These are phyloP conservation scores for Penicillium sp. DNA, from an alignment of 2,329 filamentous ascomycete genomes.

Conservation along the genomic window DNA sequence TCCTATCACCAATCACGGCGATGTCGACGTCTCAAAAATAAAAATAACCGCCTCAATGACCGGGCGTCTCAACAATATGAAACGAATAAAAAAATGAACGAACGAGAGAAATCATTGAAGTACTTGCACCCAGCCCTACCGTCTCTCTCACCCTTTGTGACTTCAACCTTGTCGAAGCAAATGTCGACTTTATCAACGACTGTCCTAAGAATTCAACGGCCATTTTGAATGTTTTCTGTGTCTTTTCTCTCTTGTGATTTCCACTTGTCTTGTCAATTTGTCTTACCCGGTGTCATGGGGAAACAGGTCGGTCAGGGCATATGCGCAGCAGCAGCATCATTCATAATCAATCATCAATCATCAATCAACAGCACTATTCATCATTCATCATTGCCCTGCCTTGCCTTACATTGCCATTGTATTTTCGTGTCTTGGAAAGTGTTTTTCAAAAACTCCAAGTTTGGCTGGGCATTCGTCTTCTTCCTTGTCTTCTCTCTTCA, in stretches of 20 bases:
- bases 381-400: slow-evolving; percentile 17
- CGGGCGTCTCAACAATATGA: background rate
- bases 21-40: background rate
- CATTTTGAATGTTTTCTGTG: slow-evolving; percentile 12
- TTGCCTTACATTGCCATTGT: background rate
- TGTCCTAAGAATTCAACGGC: slow-evolving; percentile 12
- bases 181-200: slow-evolving; percentile 13
- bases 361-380: slow-evolving; percentile 12
- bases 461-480: background rate
- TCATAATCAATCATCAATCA: slow-evolving; percentile 14
- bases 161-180: slow-evolving; percentile 11
- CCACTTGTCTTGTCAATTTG: slow-evolving; percentile 11
- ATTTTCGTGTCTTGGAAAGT: background rate
- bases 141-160: slow-evolving; percentile 2
- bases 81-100: background rate
- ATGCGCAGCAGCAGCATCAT: slow-evolving; percentile 18
- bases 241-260: slow-evolving; percentile 6
- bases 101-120: background rate
- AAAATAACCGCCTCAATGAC: background rate
- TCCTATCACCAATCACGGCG: background rate
- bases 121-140: background rate
- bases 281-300: slow-evolving; percentile 14
- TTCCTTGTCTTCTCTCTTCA: background rate
- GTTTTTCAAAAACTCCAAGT: background rate
- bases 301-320: slow-evolving; percentile 11